Evolutionary conservation across 805 yeast species (phyloP), one percentile per base, ranked within the genome.

Genomic region (Yarrowia sp.): DNA sequence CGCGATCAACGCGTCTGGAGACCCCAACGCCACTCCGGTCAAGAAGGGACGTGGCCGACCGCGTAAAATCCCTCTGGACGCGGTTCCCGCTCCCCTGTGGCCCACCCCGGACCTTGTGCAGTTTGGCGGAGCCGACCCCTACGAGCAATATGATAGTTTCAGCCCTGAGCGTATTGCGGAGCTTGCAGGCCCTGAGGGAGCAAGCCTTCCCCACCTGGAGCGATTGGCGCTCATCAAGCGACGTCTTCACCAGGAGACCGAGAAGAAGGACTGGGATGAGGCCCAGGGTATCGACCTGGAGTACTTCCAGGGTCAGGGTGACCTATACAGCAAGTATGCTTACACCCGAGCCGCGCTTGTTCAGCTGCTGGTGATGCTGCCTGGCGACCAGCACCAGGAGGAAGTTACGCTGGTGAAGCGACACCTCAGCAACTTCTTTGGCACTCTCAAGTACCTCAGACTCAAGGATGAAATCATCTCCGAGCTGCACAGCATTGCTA

Each of bases 111-210:
- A 55, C 13, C 45, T 55, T 28, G 47, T 55, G 14, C 61, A 55
- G 47, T 41, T 55, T 39, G 61, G 47, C 10, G 61, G 61, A 10
- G 61, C 61, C 5, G 61, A 55, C 61, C 61, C 61, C 6, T 55
- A 39, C 47, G 61, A 55, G 61, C 47, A 55, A 15, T 22, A 18
- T 4, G 61, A 55, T 31, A 17, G 38, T 13, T 31, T 39, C 15
- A 38, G 41, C 36, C 38, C 10, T 6, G 61, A 36, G 28, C 45
- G 47, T 3, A 38, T 55, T 14, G 42, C 28, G 13, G 61, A 55
- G 61, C 61, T 39, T 28, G 61, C 61, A 5, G 61, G 61, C 15
- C 47, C 43, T 17, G 61, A 39, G 33, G 47, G 31, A 1, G 61
- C 45, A 15, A 10, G 3, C 8, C 38, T 39, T 31, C 11, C 47